Percentiles rank a stretch among this genome's conserved stretches.
Evolutionary conservation across 306 rosid species (phyloP).

Genomic region (Lagenaria siceraria): DNA sequence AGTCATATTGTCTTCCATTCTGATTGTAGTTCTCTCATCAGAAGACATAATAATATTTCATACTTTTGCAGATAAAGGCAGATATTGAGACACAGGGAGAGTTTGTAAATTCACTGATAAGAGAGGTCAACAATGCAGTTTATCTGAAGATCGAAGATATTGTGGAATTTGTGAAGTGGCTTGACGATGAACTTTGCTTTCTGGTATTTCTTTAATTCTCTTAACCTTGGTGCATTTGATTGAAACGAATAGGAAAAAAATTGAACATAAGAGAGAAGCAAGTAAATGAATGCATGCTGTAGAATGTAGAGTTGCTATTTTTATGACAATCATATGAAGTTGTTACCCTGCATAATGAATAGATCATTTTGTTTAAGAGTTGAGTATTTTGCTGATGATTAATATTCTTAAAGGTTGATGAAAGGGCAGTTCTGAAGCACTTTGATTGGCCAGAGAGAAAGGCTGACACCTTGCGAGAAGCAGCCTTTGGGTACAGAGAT

Average conservation of each 20-base stretch:
- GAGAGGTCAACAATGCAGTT: conserved; percentile 82
- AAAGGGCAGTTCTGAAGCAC: conserved; percentile 93
- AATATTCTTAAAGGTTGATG: conserved; percentile 59
- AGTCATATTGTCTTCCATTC: not conserved
- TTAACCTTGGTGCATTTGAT: not conserved
- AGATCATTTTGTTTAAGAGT: not conserved
- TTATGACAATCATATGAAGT: not conserved
- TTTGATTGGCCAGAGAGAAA: conserved; percentile 97
- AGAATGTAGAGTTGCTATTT: not conserved
- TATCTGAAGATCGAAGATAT: conserved; percentile 80
- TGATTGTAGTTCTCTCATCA: not conserved
- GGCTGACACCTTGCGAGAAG: conserved; percentile 92
- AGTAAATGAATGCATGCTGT: not conserved
- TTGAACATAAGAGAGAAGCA: not conserved
- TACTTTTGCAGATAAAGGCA: conserved; percentile 69
- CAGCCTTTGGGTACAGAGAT: conserved; percentile 85
- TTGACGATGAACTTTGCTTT: conserved; percentile 96
- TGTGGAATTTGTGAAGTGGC: conserved; percentile 95
- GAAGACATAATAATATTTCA: not conserved
- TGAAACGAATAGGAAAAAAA: not conserved
- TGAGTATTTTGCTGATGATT: not conserved
- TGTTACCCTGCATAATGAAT: not conserved
- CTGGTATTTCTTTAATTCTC: conserved; percentile 46
- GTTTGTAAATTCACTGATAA: conserved; percentile 81
- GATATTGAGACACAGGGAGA: conserved; percentile 97